phyloP scores from a whole-genome alignment of 2,329 filamentous ascomycete species.

The Metarhizium anisopliae region DNA sequence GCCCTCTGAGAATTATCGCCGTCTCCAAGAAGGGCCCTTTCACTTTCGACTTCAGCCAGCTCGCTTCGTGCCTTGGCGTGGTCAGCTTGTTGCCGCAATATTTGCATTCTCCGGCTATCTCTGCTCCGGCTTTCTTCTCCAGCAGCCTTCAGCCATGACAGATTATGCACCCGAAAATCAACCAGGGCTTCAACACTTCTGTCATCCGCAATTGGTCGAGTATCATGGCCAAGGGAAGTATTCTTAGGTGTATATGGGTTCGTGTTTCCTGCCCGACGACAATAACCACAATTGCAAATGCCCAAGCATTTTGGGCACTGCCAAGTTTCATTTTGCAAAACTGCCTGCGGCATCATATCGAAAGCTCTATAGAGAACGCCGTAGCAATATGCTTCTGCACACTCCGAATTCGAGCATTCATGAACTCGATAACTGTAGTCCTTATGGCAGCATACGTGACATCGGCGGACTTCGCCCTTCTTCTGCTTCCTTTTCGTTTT shows the following conservation, averaged over 20 bases:
- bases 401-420: conserved; percentile 61
- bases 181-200: conserved; percentile 85
- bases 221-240: conserved; percentile 84
- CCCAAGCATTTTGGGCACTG: conserved; percentile 78
- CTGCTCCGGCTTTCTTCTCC: conserved; percentile 50
- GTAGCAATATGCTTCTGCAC: conserved; percentile 76
- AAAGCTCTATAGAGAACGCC: conserved; percentile 88
- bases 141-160: conserved; percentile 64
- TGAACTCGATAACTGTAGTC: conserved; percentile 82
- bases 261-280: conserved; percentile 57
- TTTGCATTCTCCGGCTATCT: conserved; percentile 48
- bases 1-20: conserved; percentile 1
- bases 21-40: conserved; percentile 12
- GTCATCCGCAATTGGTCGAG: conserved; percentile 79
- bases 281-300: conserved; percentile 80
- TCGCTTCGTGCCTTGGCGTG: conserved; percentile 45
- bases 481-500: conserved; percentile 49
- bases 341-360: conserved; percentile 74
- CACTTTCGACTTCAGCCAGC: conserved; percentile 17
- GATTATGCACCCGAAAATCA: conserved; percentile 83
- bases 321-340: conserved; percentile 77
- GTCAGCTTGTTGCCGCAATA: conserved; percentile 45
- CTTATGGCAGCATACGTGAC: conserved; percentile 75
- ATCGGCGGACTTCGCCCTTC: conserved; percentile 48
- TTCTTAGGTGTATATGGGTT: conserved; percentile 78